phyloP scores from a whole-genome alignment of 108 stramenopile genomes.

The Cyclotella choctawhatcheeana region DNA sequence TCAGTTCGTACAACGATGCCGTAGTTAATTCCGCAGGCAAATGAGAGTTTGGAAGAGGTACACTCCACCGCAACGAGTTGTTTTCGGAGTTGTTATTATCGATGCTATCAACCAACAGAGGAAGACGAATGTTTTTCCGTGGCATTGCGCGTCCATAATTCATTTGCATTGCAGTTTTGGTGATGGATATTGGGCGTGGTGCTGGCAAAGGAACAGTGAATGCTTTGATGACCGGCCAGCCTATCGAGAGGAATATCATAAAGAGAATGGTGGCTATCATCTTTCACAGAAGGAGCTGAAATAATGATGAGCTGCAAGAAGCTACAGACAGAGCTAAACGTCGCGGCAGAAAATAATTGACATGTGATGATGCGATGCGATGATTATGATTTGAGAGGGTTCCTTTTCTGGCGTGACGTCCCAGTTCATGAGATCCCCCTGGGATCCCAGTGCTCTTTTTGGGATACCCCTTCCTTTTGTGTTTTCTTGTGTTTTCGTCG shows the following conservation, averaged over 20 bases:
- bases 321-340: no score
- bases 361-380: no score
- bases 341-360: no score
- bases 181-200: neutral
- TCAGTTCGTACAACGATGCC: slow-evolving; percentile 70
- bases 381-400: no score
- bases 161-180: slow-evolving; percentile 26
- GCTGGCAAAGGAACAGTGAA: neutral
- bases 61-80: slow-evolving; percentile 25
- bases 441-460: no score
- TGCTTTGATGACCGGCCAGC: no score
- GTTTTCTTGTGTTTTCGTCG: no score
- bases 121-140: slow-evolving; percentile 43
- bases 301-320: neutral
- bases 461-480: no score
- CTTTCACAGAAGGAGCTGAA: neutral
- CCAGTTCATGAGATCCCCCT: no score
- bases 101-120: slow-evolving; percentile 40
- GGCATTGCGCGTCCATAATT: slow-evolving; percentile 22
- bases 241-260: neutral
- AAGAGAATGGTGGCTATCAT: neutral
- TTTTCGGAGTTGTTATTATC: slow-evolving; percentile 16
- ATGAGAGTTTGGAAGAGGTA: slow-evolving; percentile 77
- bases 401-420: no score
- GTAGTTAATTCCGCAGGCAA: slow-evolving; percentile 76